Evolutionary conservation across 345 rosid species (phyloP).

Genomic region (Euphorbia tirucalli): DNA sequence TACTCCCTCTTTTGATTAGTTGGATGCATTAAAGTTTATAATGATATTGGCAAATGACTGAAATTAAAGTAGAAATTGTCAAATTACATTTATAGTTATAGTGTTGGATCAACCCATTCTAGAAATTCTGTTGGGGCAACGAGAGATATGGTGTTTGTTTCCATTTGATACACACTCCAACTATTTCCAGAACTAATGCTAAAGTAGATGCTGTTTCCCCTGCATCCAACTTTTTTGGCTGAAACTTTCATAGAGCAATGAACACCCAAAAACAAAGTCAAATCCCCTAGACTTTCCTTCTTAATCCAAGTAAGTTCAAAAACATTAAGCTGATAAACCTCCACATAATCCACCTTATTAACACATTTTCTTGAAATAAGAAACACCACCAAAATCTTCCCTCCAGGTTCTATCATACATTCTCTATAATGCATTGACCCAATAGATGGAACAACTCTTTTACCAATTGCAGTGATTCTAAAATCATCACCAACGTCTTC

Average conservation of each 20-base stretch:
- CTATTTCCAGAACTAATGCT: background rate
- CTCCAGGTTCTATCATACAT: slow-evolving; percentile 31
- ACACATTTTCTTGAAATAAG: slow-evolving; percentile 18
- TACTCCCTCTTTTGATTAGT: too few relatives aligned
- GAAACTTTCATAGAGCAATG: slow-evolving; percentile 26
- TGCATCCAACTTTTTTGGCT: slow-evolving; percentile 20
- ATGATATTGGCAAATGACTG: too few relatives aligned
- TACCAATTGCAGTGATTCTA: slow-evolving; percentile 14
- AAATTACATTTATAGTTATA: too few relatives aligned
- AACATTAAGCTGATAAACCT: slow-evolving; percentile 21
- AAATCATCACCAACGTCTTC: slow-evolving; percentile 12
- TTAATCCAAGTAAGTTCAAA: slow-evolving; percentile 20
- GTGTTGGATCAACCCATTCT: background rate
- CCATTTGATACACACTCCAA: slow-evolving; percentile 20
- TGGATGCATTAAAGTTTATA: too few relatives aligned
- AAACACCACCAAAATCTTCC: slow-evolving; percentile 25
- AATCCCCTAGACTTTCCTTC: slow-evolving; percentile 14
- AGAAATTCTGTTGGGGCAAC: background rate
- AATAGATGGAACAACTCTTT: slow-evolving; percentile 22
- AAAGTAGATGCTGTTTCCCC: slow-evolving; percentile 20
- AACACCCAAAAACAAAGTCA: slow-evolving; percentile 24
- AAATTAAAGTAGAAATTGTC: too few relatives aligned
- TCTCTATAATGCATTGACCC: slow-evolving; percentile 22
- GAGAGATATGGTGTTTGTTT: background rate
- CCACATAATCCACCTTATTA: slow-evolving; percentile 26